A percentile compares a stretch with the other conserved stretches of the same genome.
Evolutionary conservation across 176 grass and related monocot species (phyloP).

Genomic region (Hsuehochloa calcarea): DNA sequence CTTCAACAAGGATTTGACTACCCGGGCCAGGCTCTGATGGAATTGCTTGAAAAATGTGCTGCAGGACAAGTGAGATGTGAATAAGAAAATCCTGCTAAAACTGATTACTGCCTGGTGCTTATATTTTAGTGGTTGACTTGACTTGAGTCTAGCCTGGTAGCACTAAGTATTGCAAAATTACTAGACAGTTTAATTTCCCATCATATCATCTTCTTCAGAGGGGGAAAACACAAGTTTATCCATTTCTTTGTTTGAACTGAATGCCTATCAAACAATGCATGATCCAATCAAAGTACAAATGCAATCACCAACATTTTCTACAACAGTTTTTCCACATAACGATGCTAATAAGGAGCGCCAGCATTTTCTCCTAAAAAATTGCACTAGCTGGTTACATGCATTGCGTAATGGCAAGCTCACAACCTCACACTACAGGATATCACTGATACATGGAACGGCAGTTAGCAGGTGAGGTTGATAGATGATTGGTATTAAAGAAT

Average conservation of each 20-base stretch:
- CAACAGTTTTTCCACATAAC: neutral
- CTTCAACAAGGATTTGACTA: constrained; percentile 62
- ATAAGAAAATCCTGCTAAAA: constrained; percentile 1
- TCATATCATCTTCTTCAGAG: neutral
- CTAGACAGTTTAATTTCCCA: neutral
- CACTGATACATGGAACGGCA: neutral
- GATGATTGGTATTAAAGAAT: constrained; percentile 11
- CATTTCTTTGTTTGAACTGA: constrained; percentile 1
- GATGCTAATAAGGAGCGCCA: neutral
- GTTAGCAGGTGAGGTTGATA: neutral
- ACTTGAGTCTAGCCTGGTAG: neutral
- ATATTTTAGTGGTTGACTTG: neutral
- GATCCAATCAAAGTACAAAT: neutral
- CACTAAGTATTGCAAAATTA: neutral
- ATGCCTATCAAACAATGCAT: constrained; percentile 8
- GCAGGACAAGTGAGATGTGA: constrained; percentile 5
- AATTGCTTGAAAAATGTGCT: constrained; percentile 95
- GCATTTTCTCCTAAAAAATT: neutral
- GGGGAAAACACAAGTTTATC: neutral
- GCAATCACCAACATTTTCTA: neutral
- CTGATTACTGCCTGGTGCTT: neutral
- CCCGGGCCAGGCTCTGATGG: constrained; percentile 53
- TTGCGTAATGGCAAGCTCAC: neutral
- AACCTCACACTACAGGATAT: constrained; percentile 3
- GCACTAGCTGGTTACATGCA: neutral